phyloP scores from a whole-genome alignment of 345 rosid species.

The Nephelium lappaceum region DNA sequence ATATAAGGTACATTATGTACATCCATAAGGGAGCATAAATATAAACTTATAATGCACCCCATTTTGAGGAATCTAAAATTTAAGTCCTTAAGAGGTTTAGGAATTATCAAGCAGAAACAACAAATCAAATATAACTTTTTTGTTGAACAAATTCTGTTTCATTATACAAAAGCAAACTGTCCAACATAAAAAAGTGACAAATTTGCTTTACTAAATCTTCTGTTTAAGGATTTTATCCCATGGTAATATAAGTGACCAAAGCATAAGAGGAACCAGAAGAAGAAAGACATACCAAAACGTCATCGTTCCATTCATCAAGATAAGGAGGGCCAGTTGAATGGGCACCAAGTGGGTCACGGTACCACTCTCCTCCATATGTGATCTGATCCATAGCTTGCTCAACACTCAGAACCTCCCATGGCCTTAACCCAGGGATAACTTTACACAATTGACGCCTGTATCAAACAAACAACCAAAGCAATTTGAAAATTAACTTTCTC shows the following conservation, averaged over 20 bases:
- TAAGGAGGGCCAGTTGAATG: slow-evolving; percentile 83
- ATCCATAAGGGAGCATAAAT: background rate
- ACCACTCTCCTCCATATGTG: slow-evolving; percentile 85
- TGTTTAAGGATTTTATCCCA: background rate
- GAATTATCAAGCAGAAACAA: background rate
- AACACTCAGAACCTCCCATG: slow-evolving; percentile 93
- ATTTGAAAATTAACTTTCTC: background rate
- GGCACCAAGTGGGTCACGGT: slow-evolving; percentile 81
- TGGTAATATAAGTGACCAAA: background rate
- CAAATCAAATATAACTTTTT: background rate
- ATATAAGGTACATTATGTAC: background rate
- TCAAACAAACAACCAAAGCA: slow-evolving; percentile 24
- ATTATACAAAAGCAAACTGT: background rate
- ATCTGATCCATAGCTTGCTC: slow-evolving; percentile 97
- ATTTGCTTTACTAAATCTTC: background rate
- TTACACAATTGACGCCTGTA: slow-evolving; percentile 60
- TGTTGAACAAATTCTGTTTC: background rate
- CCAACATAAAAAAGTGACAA: background rate
- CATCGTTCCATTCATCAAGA: slow-evolving; percentile 66
- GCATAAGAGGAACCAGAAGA: background rate
- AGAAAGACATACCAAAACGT: slow-evolving; percentile 44
- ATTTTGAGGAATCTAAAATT: background rate
- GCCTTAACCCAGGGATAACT: slow-evolving; percentile 83
- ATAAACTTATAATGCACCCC: background rate
- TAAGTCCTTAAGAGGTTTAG: background rate